Percentiles rank a stretch among this genome's conserved stretches.
Conservation (phyloP, 805 yeast species). For the Metschnikowia lachancei region DNA sequence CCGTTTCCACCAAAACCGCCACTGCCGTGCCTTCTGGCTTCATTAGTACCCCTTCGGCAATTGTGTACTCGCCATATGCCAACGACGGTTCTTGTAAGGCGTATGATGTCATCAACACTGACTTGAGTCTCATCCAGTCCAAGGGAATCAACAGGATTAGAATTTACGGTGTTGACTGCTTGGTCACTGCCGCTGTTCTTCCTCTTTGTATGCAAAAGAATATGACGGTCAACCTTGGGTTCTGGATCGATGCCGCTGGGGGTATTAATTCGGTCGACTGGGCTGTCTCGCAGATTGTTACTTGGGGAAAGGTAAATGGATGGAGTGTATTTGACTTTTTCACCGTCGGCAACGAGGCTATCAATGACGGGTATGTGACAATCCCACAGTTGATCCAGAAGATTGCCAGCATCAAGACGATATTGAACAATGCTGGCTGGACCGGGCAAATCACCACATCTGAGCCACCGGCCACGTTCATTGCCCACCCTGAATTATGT, state of each 20-base stretch:
- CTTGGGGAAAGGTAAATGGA: constrained; percentile 44
- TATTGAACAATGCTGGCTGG: constrained; percentile 67
- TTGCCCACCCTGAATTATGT: constrained; percentile 65
- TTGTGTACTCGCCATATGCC: constrained; percentile 79
- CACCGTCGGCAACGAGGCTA: constrained; percentile 88
- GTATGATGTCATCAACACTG: constrained; percentile 50
- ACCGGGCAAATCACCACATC: constrained; percentile 75
- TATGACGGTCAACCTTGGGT: constrained; percentile 76
- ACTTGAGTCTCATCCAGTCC: constrained; percentile 54
- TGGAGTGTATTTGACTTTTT: constrained; percentile 78
- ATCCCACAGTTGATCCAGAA: constrained; percentile 62
- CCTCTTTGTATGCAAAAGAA: constrained; percentile 62
- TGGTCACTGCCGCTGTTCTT: constrained; percentile 59
- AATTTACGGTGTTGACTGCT: constrained; percentile 86
- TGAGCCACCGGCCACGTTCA: constrained; percentile 81
- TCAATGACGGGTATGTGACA: constrained; percentile 58
- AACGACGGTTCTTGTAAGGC: constrained; percentile 67
- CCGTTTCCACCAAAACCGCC: constrained; percentile 15
- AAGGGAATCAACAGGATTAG: constrained; percentile 68
- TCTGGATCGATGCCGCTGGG: constrained; percentile 59
- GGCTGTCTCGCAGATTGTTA: constrained; percentile 52
- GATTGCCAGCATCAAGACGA: constrained; percentile 59
- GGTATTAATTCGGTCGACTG: constrained; percentile 72
- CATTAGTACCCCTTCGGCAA: constrained; percentile 49
- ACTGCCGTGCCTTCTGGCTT: constrained; percentile 17